Evolutionary conservation across 2,329 filamentous ascomycete species (phyloP).

Genomic region (Aspergillus neotritici): DNA sequence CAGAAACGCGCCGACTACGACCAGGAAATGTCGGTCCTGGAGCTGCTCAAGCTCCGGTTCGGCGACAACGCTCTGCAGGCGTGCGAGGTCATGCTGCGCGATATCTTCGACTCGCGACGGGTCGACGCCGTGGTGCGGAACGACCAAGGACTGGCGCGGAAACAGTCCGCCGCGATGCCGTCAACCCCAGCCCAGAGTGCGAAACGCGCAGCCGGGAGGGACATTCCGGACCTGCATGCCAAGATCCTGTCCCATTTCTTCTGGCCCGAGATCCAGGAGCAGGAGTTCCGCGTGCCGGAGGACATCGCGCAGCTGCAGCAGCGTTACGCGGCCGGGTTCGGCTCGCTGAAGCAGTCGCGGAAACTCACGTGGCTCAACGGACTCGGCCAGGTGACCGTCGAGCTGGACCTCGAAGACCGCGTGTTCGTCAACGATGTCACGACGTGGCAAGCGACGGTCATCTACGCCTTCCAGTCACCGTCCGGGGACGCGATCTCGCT

Average conservation of each 20-base stretch:
- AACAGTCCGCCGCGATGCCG: slow-evolving; percentile 17
- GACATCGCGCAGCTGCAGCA: slow-evolving; percentile 54
- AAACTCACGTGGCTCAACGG: slow-evolving; percentile 86
- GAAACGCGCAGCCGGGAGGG: slow-evolving; percentile 18
- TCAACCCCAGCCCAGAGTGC: slow-evolving; percentile 20
- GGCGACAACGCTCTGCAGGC: slow-evolving; percentile 81
- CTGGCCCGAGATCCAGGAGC: slow-evolving; percentile 74
- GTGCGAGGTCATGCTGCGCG: slow-evolving; percentile 95
- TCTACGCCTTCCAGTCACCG: slow-evolving; percentile 67
- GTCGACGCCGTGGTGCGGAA: slow-evolving; percentile 64
- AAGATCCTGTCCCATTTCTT: slow-evolving; percentile 89
- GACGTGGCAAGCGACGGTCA: slow-evolving; percentile 81
- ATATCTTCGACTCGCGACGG: slow-evolving; percentile 75
- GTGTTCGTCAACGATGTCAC: slow-evolving; percentile 64
- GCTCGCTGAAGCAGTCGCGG: slow-evolving; percentile 71
- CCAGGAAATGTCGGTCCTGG: slow-evolving; percentile 75
- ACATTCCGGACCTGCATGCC: slow-evolving; percentile 56
- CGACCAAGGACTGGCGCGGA: slow-evolving; percentile 37
- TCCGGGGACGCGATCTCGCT: slow-evolving; percentile 36
- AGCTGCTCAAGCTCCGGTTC: slow-evolving; percentile 81
- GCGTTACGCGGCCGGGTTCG: slow-evolving; percentile 69
- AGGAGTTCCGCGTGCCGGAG: slow-evolving; percentile 42
- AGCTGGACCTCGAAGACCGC: slow-evolving; percentile 77
- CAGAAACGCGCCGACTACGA: slow-evolving; percentile 63
- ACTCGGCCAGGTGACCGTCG: slow-evolving; percentile 72